phyloP scores from a whole-genome alignment of 768 basidiomycete genomes.

The Lactarius evosmus region DNA sequence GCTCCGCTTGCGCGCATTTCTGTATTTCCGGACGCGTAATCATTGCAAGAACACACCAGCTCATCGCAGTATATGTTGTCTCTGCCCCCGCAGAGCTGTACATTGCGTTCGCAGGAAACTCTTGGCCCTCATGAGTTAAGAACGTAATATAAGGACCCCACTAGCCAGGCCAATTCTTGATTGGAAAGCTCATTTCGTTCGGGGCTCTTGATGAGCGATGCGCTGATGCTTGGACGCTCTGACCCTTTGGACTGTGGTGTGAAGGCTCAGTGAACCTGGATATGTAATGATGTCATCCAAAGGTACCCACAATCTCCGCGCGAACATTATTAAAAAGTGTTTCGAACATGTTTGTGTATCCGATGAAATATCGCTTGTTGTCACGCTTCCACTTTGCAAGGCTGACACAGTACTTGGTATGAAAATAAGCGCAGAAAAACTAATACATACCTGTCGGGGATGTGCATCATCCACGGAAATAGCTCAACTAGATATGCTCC shows the following conservation, averaged over 20 bases:
- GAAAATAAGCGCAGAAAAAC: neutral
- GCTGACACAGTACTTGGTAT: neutral
- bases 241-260: slow-evolving; percentile 14
- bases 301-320: slow-evolving; percentile 18
- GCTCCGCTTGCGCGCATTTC: neutral
- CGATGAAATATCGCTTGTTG: slow-evolving; percentile 7
- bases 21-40: slow-evolving; percentile 21
- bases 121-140: neutral
- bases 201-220: slow-evolving; percentile 11
- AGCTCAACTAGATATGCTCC: slow-evolving; percentile 29
- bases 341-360: slow-evolving; percentile 18
- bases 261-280: neutral
- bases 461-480: slow-evolving; percentile 24
- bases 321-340: slow-evolving; percentile 23
- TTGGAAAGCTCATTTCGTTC: slow-evolving; percentile 7
- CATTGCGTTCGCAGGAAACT: neutral
- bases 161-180: slow-evolving; percentile 23
- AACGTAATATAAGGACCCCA: slow-evolving; percentile 22
- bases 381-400: slow-evolving; percentile 32
- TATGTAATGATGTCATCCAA: no score
- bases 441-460: slow-evolving; percentile 7
- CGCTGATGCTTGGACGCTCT: slow-evolving; percentile 8
- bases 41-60: slow-evolving; percentile 20
- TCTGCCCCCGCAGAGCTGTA: neutral
- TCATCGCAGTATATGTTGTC: slow-evolving; percentile 8